Percentiles rank a stretch among this genome's conserved stretches.
phyloP scores from a whole-genome alignment of 306 rosid species.

The Malus sylvestris region DNA sequence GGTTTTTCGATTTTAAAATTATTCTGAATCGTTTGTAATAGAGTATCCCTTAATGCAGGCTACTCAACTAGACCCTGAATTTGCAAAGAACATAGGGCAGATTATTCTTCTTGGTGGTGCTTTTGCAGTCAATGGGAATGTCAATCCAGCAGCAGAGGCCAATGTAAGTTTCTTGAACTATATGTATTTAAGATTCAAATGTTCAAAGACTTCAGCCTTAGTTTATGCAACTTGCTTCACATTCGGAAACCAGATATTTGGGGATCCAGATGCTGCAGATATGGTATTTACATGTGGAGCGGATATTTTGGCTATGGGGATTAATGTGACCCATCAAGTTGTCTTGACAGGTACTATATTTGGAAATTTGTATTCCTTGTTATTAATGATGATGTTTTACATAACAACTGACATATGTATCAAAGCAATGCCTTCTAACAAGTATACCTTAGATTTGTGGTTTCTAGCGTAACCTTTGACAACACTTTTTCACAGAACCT shows the following conservation, averaged over 20 bases:
- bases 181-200: background rate
- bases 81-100: conserved; percentile 59
- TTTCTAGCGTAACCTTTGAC: background rate
- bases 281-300: conserved; percentile 82
- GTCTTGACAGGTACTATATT: conserved; percentile 50
- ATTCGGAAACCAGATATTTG: conserved; percentile 50
- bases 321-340: conserved; percentile 92
- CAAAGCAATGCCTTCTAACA: background rate
- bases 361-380: background rate
- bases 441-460: background rate
- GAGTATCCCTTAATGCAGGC: conserved; percentile 41
- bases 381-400: background rate
- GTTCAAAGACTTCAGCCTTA: background rate
- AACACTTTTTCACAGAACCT: background rate
- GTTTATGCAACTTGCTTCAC: background rate
- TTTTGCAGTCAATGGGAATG: conserved; percentile 88
- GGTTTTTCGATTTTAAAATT: background rate
- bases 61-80: conserved; percentile 69
- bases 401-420: background rate
- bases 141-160: conserved; percentile 92
- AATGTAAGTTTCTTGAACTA: conserved; percentile 40
- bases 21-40: background rate
- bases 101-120: conserved; percentile 87
- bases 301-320: conserved; percentile 66
- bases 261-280: conserved; percentile 98